Base-by-base conservation (phyloP, 345 rosid species). In the Hypericum androsaemum region DNA sequence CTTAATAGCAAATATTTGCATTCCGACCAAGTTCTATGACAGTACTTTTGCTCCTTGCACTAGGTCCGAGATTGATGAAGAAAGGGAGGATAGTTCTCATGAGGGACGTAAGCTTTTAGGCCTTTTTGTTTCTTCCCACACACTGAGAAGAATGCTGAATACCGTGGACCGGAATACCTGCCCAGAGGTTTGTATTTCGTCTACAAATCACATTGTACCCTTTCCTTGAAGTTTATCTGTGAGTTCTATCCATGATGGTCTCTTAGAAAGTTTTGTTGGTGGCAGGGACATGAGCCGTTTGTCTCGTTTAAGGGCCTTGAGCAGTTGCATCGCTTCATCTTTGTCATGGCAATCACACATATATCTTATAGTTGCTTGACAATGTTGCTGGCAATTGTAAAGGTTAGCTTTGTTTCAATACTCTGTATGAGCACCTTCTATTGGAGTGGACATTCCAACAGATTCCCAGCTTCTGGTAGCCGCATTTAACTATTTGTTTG, bases 341-440 rank as follows among this genome's bases (percentile, higher is more conserved):
- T 88, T 67, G 79, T 92, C 73, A 92, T 92, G 98, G 96, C 98
- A 12, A 62, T 92, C 69, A 92, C 98, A 15, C 98, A 92, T 64
- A 54, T 92, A 43, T 77, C 86, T 52, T 92, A 88, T 75, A 88
- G 98, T 65, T 92, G 98, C 77, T 79, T 92, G 64, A 92, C 96
- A 39, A 85, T 92, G 96, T 62, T 92, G 67, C 78, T 92, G 64
- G 94, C 95, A 51, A 74, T 92, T 53, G 89, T 92, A 37, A 92
- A 92, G 96, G 98, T 92, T 70, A 16, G 12, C 43, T 9, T 47
- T 57, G 13, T 36, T 42, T n/a, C n/a, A n/a, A n/a, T n/a, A n/a
- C n/a, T n/a, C n/a, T n/a, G n/a, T n/a, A n/a, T n/a, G n/a, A n/a
- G n/a, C n/a, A n/a, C n/a, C n/a, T n/a, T n/a, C n/a, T n/a, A n/a